Base-by-base conservation (phyloP, 2,329 filamentous ascomycete species). In the Sphaceloma murrayae region DNA sequence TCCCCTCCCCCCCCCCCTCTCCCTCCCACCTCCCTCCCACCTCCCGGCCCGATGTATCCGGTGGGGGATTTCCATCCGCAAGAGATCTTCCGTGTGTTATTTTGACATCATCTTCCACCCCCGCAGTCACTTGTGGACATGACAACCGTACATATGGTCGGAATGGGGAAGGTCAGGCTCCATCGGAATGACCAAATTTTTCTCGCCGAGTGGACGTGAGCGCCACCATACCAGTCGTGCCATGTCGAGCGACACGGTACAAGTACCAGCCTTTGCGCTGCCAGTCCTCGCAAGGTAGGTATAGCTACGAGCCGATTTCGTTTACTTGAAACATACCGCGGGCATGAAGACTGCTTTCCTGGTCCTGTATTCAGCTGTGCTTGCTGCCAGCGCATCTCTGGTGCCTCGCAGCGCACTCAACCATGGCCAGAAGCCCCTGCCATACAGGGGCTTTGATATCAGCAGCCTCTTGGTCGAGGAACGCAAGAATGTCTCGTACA, bases 401-500 rank as follows among this genome's bases (percentile, higher is more conserved):
- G 34, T 38, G 18, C 34, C 34, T 2, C 34, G 34, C 17, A 22
- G 14, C 27, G 34, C 9, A n/a, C 34, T 38, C 9, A 38, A 26
- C 19, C 34, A 26, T 13, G 34, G 34, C 19, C 8, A 38, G 11
- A 38, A 38, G 34, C 34, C 34, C 14, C 34, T 38, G 18, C 9
- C 8, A 26, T 38, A 38, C 19, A 22, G 34, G 17, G 34, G 34
- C 34, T 38, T 38, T 14, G 34, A 38, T 22, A 38, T 38, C 17
- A 38, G 34, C 34, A 38, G 34, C 17, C 19, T 38, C 10, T 22
- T 38, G 10, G 34, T 38, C 21, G 34, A 38, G 21, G 34, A 38
- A 22, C 34, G 34, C 34, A 38, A 38, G 34, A 38, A 38, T 13
- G 34, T 38, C 34, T 24, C 34, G 5, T 38, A 24, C 34, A 38